These are phyloP conservation scores for Torrubiellomyces zombiae DNA, from an alignment of 2,329 filamentous ascomycete genomes.

Conservation along the genomic window DNA sequence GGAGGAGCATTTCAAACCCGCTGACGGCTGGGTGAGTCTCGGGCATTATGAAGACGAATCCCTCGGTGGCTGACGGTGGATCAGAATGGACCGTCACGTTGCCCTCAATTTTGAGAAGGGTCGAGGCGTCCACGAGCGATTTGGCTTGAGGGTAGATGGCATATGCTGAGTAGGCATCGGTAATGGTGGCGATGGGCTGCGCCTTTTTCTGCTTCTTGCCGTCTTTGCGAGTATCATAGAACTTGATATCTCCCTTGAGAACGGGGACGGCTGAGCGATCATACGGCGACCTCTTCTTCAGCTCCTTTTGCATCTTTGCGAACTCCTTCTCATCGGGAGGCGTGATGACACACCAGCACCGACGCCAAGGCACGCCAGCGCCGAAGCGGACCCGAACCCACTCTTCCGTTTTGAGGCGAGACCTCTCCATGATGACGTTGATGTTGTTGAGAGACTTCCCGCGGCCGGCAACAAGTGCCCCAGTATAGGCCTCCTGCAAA, in stretches of 20 bases:
- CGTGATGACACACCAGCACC: conserved; percentile 90
- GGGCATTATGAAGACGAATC: conserved; percentile 96
- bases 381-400: conserved; percentile 95
- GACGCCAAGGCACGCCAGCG: conserved; percentile 85
- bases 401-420: conserved; percentile 63
- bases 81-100: conserved; percentile 73
- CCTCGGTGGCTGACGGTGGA: conserved; percentile 64
- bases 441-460: conserved; percentile 84
- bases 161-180: conserved; percentile 80
- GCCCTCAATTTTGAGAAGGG: conserved; percentile 84
- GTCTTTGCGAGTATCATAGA: conserved; percentile 65
- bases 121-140: conserved; percentile 84
- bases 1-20: conserved; percentile 89
- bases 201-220: conserved; percentile 83
- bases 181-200: conserved; percentile 78
- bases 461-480: conserved; percentile 87
- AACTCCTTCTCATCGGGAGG: conserved; percentile 90
- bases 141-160: conserved; percentile 93
- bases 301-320: conserved; percentile 63
- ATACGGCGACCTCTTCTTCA: conserved; percentile 71
- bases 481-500: conserved; percentile 91
- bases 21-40: conserved; percentile 82
- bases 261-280: conserved; percentile 50
- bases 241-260: conserved; percentile 80
- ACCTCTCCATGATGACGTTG: conserved; percentile 68